phyloP scores from a whole-genome alignment of 2,329 filamentous ascomycete species.

The Nemania sp. region DNA sequence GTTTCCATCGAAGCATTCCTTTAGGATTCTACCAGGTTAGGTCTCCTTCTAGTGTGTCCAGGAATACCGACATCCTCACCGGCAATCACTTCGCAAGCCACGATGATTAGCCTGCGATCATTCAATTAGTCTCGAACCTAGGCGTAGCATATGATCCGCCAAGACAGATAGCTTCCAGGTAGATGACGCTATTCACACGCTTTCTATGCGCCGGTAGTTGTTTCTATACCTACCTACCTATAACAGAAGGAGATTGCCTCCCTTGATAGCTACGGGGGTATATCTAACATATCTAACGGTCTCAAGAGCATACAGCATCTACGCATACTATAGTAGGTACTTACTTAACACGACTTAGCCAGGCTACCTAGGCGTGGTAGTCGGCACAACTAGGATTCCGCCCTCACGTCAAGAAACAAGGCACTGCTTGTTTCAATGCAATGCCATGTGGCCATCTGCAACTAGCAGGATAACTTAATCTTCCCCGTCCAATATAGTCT shows the following conservation, averaged over 20 bases:
- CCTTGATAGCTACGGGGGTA: background rate
- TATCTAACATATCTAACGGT: background rate
- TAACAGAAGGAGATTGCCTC: background rate
- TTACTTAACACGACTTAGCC: conserved; percentile 1
- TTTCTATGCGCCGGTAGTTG: background rate
- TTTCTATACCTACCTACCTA: background rate
- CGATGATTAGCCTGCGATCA: conserved; percentile 6
- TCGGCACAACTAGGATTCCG: background rate
- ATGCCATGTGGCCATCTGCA: conserved; percentile 9
- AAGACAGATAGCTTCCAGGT: conserved; percentile 12
- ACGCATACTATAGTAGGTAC: too few species aligned
- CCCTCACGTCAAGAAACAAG: conserved; percentile 5
- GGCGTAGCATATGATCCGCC: conserved; percentile 16
- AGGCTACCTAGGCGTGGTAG: background rate
- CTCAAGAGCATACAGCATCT: background rate
- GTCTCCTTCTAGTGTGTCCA: conserved; percentile 2
- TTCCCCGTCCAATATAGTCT: background rate
- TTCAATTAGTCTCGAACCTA: conserved; percentile 9
- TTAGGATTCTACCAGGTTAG: conserved; percentile 7
- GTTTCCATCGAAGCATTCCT: conserved; percentile 16
- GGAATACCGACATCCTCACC: background rate
- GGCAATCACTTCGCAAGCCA: conserved; percentile 25
- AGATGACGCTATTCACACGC: conserved; percentile 10
- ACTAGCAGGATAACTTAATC: background rate
- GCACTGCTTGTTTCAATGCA: conserved; percentile 12